These are phyloP conservation scores for Boletus edulis DNA, from an alignment of 768 basidiomycete species.

Conservation along the genomic window DNA sequence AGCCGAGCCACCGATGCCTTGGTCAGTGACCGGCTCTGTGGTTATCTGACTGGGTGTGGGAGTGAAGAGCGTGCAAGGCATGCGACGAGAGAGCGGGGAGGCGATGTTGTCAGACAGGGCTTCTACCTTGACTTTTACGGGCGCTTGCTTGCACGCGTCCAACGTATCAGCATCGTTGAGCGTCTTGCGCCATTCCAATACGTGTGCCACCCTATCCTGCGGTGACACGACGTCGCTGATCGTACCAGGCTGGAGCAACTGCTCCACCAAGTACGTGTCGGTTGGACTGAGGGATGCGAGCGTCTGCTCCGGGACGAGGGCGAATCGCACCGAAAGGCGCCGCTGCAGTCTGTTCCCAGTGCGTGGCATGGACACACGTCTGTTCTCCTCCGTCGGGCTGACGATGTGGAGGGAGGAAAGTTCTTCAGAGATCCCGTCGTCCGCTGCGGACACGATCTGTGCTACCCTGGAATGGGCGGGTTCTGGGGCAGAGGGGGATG, in stretches of 20 bases:
- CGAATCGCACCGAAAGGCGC: constrained; percentile 30
- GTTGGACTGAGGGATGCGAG: constrained; percentile 51
- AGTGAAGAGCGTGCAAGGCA: constrained; percentile 57
- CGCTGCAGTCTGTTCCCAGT: constrained; percentile 12
- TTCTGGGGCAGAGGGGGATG: constrained; percentile 14
- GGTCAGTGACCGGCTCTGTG: constrained; percentile 34
- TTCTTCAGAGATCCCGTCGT: constrained; percentile 38
- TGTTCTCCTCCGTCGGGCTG: constrained; percentile 18
- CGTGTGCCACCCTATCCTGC: constrained; percentile 31
- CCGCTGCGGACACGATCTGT: background rate
- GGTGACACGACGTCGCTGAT: constrained; percentile 19
- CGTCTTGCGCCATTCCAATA: constrained; percentile 28
- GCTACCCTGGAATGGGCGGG: background rate
- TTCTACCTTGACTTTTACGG: constrained; percentile 11
- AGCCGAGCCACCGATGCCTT: constrained; percentile 23
- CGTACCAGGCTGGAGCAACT: constrained; percentile 45
- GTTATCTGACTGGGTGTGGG: constrained; percentile 39
- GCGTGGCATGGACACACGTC: constrained; percentile 5
- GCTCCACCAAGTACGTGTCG: constrained; percentile 45
- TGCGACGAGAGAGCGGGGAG: constrained; percentile 33
- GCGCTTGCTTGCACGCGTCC: constrained; percentile 36
- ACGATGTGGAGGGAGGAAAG: constrained; percentile 47
- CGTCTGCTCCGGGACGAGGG: constrained; percentile 36
- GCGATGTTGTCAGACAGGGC: background rate
- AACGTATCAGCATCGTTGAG: constrained; percentile 30